Evolutionary conservation across 305 asterid species (phyloP), one percentile per base, ranked within the genome.

Genomic region (Fraxinus velutina): DNA sequence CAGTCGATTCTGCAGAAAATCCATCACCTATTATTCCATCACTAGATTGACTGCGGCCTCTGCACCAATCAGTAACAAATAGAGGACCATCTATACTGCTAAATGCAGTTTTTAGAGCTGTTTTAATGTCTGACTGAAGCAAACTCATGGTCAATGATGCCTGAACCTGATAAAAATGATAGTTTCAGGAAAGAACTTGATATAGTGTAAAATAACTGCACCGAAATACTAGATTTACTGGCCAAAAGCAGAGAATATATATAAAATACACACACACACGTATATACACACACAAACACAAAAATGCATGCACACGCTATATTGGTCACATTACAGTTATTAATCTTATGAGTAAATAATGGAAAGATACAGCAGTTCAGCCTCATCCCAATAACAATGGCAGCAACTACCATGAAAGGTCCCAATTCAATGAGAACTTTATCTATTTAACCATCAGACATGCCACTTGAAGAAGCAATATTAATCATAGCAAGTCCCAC

Each of bases 111-210:
- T 90, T 97, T 75, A 97, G 85, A 80, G 98, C 98, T 84, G 94
- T 84, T 88, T 94, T 97, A 68, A 97, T 91, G 86, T 97, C 99
- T 57, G 98, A 93, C 88, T 97, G 99, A 83, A 97, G 97, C 91
- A 97, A 90, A 85, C 91, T 91, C 86, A 94, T 88, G 34, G 94
- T 85, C 82, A 87, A 91, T 72, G 99, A 94, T 83, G 98, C 93
- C 87, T 90, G 98, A 78, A 97, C 98, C 99, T 97, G 99, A 85
- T 84, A 84, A 55, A 36, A 70, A 81, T 76, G 78, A 85, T 33
- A 81, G 30, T 73, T 77, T 79, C 64, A 60, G 78, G 44, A 81
- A 76, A 83, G 80, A 37, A 76, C 21, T 57, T 39, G 75, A 50
- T 47, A 64, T 21, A 73, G 37, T 75, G 39, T 42, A 78, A 75